Conservation (phyloP, 116 monocot genomes). For the Papilionanthe hybrid region DNA sequence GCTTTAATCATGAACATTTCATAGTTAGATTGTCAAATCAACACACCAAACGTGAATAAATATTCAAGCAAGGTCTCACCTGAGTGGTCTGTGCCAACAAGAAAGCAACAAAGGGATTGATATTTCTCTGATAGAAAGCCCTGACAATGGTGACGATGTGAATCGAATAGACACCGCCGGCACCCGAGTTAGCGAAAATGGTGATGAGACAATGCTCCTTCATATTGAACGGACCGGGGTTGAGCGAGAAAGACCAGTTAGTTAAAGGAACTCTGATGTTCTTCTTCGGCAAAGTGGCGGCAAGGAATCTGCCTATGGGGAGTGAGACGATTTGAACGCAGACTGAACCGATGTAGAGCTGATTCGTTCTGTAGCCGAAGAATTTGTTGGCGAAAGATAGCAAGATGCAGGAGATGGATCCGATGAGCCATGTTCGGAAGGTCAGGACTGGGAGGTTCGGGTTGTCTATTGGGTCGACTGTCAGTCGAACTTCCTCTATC, state of each 20-base stretch:
- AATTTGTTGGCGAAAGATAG: slow-evolving; percentile 41
- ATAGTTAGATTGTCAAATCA: too few relatives aligned
- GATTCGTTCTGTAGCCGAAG: slow-evolving; percentile 31
- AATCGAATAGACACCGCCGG: slow-evolving; percentile 28
- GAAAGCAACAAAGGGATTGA: slow-evolving; percentile 18
- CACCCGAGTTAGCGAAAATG: slow-evolving; percentile 37
- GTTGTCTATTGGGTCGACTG: slow-evolving; percentile 37
- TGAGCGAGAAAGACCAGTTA: slow-evolving; percentile 34
- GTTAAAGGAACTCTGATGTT: background rate
- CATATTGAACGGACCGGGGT: slow-evolving; percentile 44
- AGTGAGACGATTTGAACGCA: slow-evolving; percentile 41
- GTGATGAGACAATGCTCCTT: slow-evolving; percentile 43
- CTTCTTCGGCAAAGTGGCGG: too few relatives aligned
- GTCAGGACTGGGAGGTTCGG: slow-evolving; percentile 28
- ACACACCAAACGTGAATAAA: too few relatives aligned
- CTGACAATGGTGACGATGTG: slow-evolving; percentile 46
- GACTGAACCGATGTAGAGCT: slow-evolving; percentile 22
- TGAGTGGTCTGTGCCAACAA: slow-evolving; percentile 35
- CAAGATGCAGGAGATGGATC: slow-evolving; percentile 27
- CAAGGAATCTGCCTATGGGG: too few relatives aligned
- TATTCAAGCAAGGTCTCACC: slow-evolving; percentile 3
- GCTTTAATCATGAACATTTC: too few relatives aligned
- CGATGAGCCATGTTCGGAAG: slow-evolving; percentile 48
- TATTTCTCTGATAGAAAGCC: slow-evolving; percentile 32
- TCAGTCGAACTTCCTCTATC: slow-evolving; percentile 53